Percentiles rank a stretch among this genome's conserved stretches.
These are phyloP conservation scores for Copromyces sp. DNA, from an alignment of 495 filamentous ascomycete species.

Conservation along the genomic window DNA sequence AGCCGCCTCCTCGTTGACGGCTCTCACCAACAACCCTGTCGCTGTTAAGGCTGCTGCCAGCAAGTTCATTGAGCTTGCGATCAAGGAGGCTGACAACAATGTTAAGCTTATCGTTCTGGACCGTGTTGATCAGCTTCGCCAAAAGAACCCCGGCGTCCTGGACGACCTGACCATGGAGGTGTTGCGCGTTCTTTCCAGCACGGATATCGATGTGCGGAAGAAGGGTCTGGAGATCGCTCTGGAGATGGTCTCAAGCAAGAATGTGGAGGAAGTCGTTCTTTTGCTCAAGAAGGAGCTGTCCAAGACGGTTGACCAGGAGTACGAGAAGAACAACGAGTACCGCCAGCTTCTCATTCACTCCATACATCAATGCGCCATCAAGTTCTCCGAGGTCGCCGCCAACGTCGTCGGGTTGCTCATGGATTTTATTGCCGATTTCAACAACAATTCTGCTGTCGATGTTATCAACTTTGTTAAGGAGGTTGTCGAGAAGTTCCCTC, in stretches of 20 bases:
- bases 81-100: constrained; percentile 97
- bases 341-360: constrained; percentile 90
- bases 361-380: constrained; percentile 97
- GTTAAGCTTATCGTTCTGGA: constrained; percentile 97
- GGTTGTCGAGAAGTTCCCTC: constrained; percentile 96
- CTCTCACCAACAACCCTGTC: constrained; percentile 90
- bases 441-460: constrained; percentile 91
- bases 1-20: constrained; percentile 92
- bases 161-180: constrained; percentile 99
- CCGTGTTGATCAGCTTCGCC: constrained; percentile 81
- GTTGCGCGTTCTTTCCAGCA: constrained; percentile 86
- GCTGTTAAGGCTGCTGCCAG: constrained; percentile 92
- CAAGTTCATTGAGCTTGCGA: constrained; percentile 94
- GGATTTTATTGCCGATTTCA: constrained; percentile 99
- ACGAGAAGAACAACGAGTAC: constrained; percentile 98
- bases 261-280: constrained; percentile 94
- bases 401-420: constrained; percentile 96
- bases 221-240: constrained; percentile 87
- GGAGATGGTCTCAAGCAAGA: constrained; percentile 98
- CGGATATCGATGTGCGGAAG: constrained; percentile 90
- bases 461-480: constrained; percentile 99
- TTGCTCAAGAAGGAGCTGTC: constrained; percentile 94
- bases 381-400: constrained; percentile 94
- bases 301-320: constrained; percentile 96
- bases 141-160: constrained; percentile 85